Percentiles rank a stretch among this genome's conserved stretches.
Evolutionary conservation across 768 basidiomycete species (phyloP).

Genomic region (Amanita pseudoporphyria): DNA sequence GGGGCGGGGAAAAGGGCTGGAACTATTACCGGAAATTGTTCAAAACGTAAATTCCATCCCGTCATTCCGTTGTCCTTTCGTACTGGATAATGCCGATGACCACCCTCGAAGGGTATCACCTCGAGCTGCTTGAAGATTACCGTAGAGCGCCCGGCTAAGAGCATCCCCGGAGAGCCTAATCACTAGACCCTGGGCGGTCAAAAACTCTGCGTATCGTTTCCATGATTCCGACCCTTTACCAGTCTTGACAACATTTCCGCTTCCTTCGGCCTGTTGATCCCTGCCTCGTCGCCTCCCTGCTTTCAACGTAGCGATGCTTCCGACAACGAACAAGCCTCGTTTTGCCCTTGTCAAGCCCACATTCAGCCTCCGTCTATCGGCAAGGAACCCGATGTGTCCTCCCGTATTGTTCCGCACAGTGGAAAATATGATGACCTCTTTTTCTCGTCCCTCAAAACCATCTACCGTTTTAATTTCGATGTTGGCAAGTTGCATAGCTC

Average conservation of each 20-base stretch:
- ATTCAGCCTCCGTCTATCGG: slow-evolving; percentile 77
- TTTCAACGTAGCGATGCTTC: slow-evolving; percentile 57
- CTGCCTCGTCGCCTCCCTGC: slow-evolving; percentile 27
- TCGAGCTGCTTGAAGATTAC: slow-evolving; percentile 20
- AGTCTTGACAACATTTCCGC: slow-evolving; percentile 12
- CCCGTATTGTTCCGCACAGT: slow-evolving; percentile 76
- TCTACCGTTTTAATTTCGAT: slow-evolving; percentile 92
- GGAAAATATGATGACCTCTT: slow-evolving; percentile 86
- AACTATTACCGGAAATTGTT: neutral
- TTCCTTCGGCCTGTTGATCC: slow-evolving; percentile 9
- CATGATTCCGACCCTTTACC: slow-evolving; percentile 45
- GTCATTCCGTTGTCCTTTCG: neutral
- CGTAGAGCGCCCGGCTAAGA: slow-evolving; percentile 33
- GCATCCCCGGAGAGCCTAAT: slow-evolving; percentile 33
- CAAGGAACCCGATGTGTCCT: slow-evolving; percentile 83
- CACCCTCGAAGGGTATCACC: neutral
- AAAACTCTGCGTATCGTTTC: slow-evolving; percentile 50
- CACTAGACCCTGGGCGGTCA: slow-evolving; percentile 44
- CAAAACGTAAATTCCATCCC: neutral
- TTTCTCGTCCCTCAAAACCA: slow-evolving; percentile 91
- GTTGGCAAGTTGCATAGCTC: slow-evolving; percentile 51
- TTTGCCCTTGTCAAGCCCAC: slow-evolving; percentile 88
- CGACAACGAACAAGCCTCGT: slow-evolving; percentile 75
- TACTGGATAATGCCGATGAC: neutral
- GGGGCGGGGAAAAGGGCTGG: no score